A percentile compares a stretch with the other conserved stretches of the same genome.
Conservation (phyloP, 805 yeast genomes). For the Ogataea allantospora region DNA sequence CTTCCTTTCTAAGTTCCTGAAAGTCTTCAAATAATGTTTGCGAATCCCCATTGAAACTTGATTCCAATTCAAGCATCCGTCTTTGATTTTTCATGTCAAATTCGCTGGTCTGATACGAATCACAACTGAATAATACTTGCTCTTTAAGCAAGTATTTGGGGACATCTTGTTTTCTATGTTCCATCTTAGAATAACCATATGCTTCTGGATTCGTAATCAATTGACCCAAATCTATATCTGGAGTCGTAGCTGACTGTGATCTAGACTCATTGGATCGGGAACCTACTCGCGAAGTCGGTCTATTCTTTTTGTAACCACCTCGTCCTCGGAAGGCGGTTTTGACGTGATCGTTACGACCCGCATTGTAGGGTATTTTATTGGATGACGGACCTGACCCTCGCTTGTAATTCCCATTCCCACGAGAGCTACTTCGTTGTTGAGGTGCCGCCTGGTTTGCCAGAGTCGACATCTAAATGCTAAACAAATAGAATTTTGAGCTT, state of each 20-base stretch:
- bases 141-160: slow-evolving; percentile 35
- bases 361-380: slow-evolving; percentile 5
- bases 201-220: slow-evolving; percentile 29
- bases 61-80: slow-evolving; percentile 53
- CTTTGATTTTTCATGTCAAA: slow-evolving; percentile 82
- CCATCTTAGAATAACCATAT: slow-evolving; percentile 28
- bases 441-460: slow-evolving; percentile 11
- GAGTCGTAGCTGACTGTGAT: background rate
- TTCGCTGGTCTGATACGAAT: slow-evolving; percentile 35
- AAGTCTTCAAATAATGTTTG: slow-evolving; percentile 75
- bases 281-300: slow-evolving; percentile 6
- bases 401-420: background rate
- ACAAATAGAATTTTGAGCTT: slow-evolving; percentile 1
- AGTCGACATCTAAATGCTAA: slow-evolving; percentile 9
- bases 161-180: slow-evolving; percentile 17
- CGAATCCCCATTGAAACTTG: slow-evolving; percentile 44
- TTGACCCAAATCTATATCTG: slow-evolving; percentile 27
- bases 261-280: background rate
- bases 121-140: slow-evolving; percentile 36
- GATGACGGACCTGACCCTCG: slow-evolving; percentile 2
- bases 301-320: slow-evolving; percentile 7
- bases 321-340: slow-evolving; percentile 2
- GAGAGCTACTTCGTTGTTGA: slow-evolving; percentile 5
- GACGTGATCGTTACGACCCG: slow-evolving; percentile 7
- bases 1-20: slow-evolving; percentile 69